Percentiles rank a stretch among this genome's conserved stretches.
These are phyloP conservation scores for Mimosa bimucronata DNA, from an alignment of 306 rosid species.

Conservation along the genomic window DNA sequence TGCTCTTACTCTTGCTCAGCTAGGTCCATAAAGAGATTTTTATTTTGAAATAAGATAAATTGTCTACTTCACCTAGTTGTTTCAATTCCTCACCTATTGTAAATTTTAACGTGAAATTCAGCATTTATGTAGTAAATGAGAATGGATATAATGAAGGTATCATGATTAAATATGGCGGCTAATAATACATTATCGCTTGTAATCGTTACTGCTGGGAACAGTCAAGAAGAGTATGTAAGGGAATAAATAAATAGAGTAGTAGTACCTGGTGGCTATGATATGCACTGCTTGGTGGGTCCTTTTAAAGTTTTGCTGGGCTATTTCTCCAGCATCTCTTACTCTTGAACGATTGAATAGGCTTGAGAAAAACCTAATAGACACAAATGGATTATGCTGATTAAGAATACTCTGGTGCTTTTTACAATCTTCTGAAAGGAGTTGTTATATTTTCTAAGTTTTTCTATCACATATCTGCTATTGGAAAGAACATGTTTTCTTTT, in stretches of 20 bases:
- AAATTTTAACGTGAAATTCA: neutral
- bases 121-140: neutral
- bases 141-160: neutral
- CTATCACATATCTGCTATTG: neutral
- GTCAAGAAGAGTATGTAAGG: too few species aligned
- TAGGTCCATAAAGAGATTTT: neutral
- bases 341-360: too few species aligned
- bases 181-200: slow-evolving; percentile 2
- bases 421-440: slow-evolving; percentile 3
- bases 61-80: neutral
- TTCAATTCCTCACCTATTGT: slow-evolving; percentile 9
- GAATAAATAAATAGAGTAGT: too few species aligned
- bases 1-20: too few species aligned
- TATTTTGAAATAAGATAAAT: neutral
- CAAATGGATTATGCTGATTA: neutral
- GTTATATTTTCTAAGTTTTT: neutral
- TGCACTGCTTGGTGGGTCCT: too few species aligned
- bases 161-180: neutral
- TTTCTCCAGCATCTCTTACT: too few species aligned
- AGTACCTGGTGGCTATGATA: too few species aligned
- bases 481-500: neutral
- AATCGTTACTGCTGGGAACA: neutral
- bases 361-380: too few species aligned
- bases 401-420: neutral
- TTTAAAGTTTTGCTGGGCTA: too few species aligned